Evolutionary conservation across 306 rosid genomes (phyloP).

Genomic region (Prunus dulcis): DNA sequence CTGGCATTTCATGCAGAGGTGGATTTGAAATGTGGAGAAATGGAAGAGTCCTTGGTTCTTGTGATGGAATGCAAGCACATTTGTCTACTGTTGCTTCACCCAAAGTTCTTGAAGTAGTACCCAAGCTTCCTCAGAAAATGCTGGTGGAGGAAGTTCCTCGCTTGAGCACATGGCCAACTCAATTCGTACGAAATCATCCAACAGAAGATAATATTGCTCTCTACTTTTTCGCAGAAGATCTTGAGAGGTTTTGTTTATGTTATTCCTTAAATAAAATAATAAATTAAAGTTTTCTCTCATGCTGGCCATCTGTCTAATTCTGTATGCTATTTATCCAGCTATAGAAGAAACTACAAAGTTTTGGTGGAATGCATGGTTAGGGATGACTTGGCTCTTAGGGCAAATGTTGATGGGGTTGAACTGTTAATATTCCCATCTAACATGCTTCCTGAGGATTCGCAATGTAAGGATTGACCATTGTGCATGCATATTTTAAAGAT

Average conservation of each 20-base stretch:
- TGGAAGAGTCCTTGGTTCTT: constrained; percentile 10
- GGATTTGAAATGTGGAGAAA: constrained; percentile 25
- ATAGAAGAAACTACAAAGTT: constrained; percentile 21
- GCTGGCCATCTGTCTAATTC: background rate
- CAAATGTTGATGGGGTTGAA: constrained; percentile 32
- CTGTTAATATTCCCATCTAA: constrained; percentile 39
- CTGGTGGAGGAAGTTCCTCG: constrained; percentile 40
- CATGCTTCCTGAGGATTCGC: constrained; percentile 24
- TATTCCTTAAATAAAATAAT: background rate
- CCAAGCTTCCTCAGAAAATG: constrained; percentile 30
- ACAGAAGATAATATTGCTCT: constrained; percentile 34
- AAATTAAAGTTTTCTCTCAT: background rate
- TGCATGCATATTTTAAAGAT: background rate
- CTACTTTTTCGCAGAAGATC: constrained; percentile 32
- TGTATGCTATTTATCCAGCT: constrained; percentile 14
- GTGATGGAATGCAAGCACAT: constrained; percentile 40
- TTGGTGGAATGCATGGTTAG: constrained; percentile 27
- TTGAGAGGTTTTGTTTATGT: constrained; percentile 28
- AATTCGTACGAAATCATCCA: constrained; percentile 15
- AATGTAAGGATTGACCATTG: background rate
- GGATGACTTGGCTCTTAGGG: constrained; percentile 41
- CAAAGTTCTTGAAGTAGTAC: constrained; percentile 22
- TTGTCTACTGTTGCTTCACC: constrained; percentile 27
- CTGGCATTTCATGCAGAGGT: constrained; percentile 35
- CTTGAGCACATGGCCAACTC: constrained; percentile 33